phyloP scores from a whole-genome alignment of 345 rosid species.

The Lumnitzera racemosa region DNA sequence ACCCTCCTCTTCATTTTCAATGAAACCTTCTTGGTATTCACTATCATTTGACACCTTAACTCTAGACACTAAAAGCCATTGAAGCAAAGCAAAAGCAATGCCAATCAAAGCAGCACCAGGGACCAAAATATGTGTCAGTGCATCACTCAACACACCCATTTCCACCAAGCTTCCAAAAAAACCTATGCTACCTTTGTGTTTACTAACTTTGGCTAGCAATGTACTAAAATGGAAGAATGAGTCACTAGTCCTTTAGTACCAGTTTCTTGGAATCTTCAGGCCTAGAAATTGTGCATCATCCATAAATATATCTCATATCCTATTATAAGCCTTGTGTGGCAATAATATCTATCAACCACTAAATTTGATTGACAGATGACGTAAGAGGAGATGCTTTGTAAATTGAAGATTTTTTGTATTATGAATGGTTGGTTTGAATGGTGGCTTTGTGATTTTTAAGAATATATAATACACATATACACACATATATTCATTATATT shows the following conservation, averaged over 20 bases:
- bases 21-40: slow-evolving; percentile 29
- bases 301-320: slow-evolving; percentile 9
- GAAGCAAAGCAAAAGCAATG: slow-evolving; percentile 55
- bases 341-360: slow-evolving; percentile 21
- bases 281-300: slow-evolving; percentile 2
- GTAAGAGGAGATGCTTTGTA: slow-evolving; percentile 1
- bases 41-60: slow-evolving; percentile 34
- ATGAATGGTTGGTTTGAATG: slow-evolving; percentile 20
- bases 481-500: not conserved
- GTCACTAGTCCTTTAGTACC: too few species aligned
- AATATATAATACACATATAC: too few species aligned
- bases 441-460: slow-evolving; percentile 5
- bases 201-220: too few species aligned
- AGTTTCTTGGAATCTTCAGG: not conserved
- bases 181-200: too few species aligned
- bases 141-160: slow-evolving; percentile 39
- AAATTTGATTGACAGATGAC: slow-evolving; percentile 35
- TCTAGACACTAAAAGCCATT: slow-evolving; percentile 52
- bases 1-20: slow-evolving; percentile 51
- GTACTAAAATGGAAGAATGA: too few species aligned
- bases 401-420: not conserved
- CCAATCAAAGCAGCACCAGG: slow-evolving; percentile 43
- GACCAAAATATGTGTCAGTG: slow-evolving; percentile 35
- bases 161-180: not conserved
- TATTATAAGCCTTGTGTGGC: slow-evolving; percentile 14